phyloP scores from a whole-genome alignment of 2,329 filamentous ascomycete species.

The Blumeria hordei region DNA sequence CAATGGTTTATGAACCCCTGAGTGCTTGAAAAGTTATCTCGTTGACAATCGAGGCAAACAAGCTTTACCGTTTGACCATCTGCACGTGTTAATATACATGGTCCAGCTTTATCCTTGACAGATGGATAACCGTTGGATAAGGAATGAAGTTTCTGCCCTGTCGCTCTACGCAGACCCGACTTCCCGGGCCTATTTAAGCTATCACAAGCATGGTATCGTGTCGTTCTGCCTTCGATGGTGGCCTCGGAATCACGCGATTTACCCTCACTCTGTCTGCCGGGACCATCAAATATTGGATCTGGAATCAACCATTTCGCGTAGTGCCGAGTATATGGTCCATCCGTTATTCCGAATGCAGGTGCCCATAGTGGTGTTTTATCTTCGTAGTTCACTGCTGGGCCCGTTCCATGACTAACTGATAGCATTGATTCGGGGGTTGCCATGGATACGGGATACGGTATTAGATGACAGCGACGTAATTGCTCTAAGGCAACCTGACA shows the following conservation, averaged over 20 bases:
- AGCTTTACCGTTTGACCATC: slow-evolving; percentile 76
- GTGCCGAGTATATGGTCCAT: slow-evolving; percentile 83
- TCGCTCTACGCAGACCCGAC: slow-evolving; percentile 29
- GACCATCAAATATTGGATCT: slow-evolving; percentile 63
- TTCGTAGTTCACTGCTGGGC: slow-evolving; percentile 40
- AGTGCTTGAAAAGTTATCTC: slow-evolving; percentile 83
- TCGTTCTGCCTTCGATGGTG: slow-evolving; percentile 47
- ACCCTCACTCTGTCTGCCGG: slow-evolving; percentile 15
- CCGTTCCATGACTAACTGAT: slow-evolving; percentile 49
- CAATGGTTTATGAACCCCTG: slow-evolving; percentile 99
- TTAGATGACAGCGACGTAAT: slow-evolving; percentile 71
- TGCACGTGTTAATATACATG: slow-evolving; percentile 62
- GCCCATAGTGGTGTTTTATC: slow-evolving; percentile 51
- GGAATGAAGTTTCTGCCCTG: slow-evolving; percentile 39
- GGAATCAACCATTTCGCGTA: slow-evolving; percentile 90
- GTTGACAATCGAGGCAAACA: slow-evolving; percentile 67
- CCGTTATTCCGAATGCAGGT: slow-evolving; percentile 69
- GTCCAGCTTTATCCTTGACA: slow-evolving; percentile 60
- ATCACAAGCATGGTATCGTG: slow-evolving; percentile 49
- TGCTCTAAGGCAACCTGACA: slow-evolving; percentile 87
- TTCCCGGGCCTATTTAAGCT: slow-evolving; percentile 20
- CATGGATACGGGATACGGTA: slow-evolving; percentile 59
- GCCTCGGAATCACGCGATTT: slow-evolving; percentile 17
- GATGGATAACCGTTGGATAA: slow-evolving; percentile 46
- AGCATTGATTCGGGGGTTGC: slow-evolving; percentile 42